Evolutionary conservation across 305 asterid species (phyloP).

Genomic region (Rubia tinctorum): DNA sequence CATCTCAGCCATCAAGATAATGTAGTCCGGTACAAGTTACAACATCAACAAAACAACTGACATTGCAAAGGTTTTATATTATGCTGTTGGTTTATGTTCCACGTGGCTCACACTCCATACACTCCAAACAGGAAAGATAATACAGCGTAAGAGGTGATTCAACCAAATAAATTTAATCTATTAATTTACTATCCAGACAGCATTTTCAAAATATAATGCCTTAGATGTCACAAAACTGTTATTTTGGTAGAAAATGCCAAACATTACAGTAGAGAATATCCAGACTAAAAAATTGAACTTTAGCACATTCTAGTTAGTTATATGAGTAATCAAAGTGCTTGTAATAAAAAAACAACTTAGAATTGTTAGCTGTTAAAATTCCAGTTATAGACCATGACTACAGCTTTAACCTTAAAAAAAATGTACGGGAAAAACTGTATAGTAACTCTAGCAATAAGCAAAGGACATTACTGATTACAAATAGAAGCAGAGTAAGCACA

Average conservation of each 20-base stretch:
- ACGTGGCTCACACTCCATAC: not conserved
- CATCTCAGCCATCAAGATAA: conserved; percentile 1
- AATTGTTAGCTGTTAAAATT: not conserved
- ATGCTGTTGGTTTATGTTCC: not conserved
- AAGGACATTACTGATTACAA: conserved; percentile 27
- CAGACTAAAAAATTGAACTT: not conserved
- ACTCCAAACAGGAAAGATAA: not conserved
- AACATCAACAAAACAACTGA: not conserved
- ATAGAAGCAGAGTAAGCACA: conserved; percentile 19
- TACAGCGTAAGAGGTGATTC: not conserved
- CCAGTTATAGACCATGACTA: not conserved
- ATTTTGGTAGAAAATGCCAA: not conserved
- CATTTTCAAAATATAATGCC: not conserved
- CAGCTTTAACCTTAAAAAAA: not conserved
- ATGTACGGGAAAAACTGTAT: not conserved
- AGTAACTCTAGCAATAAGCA: not conserved
- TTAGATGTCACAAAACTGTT: not conserved
- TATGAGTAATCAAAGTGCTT: not conserved
- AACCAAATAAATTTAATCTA: not conserved
- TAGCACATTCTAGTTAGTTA: not conserved
- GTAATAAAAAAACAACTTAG: not conserved
- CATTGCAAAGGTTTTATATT: not conserved
- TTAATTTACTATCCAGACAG: not conserved
- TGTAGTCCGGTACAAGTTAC: not conserved
- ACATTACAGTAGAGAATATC: not conserved